A percentile compares a stretch with the other conserved stretches of the same genome.
phyloP scores from a whole-genome alignment of 305 asterid species.

The Fraxinus sp. region DNA sequence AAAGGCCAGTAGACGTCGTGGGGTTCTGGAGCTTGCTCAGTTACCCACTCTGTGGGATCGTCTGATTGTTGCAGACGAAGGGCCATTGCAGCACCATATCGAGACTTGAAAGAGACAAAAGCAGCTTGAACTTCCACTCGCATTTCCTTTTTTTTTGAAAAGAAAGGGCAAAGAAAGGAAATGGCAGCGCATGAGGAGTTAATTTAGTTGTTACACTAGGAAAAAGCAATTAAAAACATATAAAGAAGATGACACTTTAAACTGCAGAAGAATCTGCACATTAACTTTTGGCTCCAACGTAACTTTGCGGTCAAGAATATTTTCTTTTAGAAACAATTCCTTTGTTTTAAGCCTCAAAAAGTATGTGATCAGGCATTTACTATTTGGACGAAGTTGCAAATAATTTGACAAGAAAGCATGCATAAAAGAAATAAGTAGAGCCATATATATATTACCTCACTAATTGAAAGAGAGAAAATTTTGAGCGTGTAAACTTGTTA shows the following conservation, averaged over 20 bases:
- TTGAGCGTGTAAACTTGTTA: background rate
- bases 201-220: background rate
- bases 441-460: background rate
- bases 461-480: background rate
- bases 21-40: conserved; percentile 93
- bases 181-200: background rate
- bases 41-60: conserved; percentile 84
- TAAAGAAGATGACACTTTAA: background rate
- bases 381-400: background rate
- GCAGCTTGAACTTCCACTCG: conserved; percentile 84
- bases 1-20: conserved; percentile 91
- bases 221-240: background rate
- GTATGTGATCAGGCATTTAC: background rate
- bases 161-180: background rate
- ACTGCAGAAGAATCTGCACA: background rate
- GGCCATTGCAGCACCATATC: conserved; percentile 70
- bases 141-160: background rate
- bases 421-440: background rate
- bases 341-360: background rate
- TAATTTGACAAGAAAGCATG: background rate
- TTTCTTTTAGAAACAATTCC: background rate
- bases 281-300: background rate
- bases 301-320: background rate
- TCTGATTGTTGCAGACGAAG: conserved; percentile 66
- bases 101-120: conserved; percentile 88